Evolutionary conservation across 2,329 filamentous ascomycete species (phyloP), one percentile per base, ranked within the genome.

Genomic region (Clonostachys sp.): DNA sequence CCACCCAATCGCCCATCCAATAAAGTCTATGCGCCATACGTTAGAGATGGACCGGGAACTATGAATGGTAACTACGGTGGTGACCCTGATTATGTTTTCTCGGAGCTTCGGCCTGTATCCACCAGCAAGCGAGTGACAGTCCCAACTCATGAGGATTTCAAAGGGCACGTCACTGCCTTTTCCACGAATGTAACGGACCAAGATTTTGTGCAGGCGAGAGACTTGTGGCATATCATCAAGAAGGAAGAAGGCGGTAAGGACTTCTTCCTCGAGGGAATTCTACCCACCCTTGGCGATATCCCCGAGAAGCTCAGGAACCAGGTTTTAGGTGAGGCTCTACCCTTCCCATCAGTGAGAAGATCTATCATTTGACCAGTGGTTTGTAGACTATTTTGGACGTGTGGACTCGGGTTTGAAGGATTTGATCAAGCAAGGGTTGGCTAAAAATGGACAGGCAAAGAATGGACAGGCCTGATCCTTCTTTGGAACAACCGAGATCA

Each of bases 61-160:
- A 51, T 55, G 2, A 57, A 58, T 12, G 56, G 56, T 2, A 61
- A 61, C 44, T 61, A 61, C 39, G 58, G 58, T 6, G 51, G 51
- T 2, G 58, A 61, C 6, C 58, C 57, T 0, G 54, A 61, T 24
- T 61, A 61, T 7, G 53, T 59, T 3, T 52, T 51, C 18, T 59
- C 57, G 0, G 36, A 52, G 34, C 47, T 59, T 69, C 70, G 8
- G 55, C 71, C 49, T 70, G 80, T 51, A 70, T 67, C 42, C 68
- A 69, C 46, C 30, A 53, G 51, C 24, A 57, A 56, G 5, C 48
- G 54, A 1, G 50, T 58, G 1, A 49, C 51, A 17, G 45, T 57
- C 24, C 55, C 56, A 8, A 54, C 48, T 0, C 58, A 58, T n/a
- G 57, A 59, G 39, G 41, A 42, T 5, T 60, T 48, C 47, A 33